These are phyloP conservation scores for Castanea sativa DNA, from an alignment of 306 rosid species.

Conservation along the genomic window DNA sequence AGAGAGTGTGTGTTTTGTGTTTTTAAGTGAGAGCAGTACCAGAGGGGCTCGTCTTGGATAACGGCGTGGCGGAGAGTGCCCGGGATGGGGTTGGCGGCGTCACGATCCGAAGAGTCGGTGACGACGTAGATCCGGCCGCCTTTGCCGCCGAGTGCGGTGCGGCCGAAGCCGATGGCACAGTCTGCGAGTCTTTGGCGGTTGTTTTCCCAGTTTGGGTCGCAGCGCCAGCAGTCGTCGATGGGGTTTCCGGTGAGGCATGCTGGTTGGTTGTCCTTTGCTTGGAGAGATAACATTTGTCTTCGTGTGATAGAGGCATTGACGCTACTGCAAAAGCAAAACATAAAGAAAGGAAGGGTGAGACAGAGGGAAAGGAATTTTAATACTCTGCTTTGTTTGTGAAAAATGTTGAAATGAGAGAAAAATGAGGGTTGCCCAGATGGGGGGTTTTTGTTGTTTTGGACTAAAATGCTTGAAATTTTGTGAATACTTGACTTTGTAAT, in stretches of 20 bases:
- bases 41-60: conserved; percentile 79
- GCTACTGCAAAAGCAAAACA: conserved; percentile 42
- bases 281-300: conserved; percentile 39
- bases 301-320: conserved; percentile 61
- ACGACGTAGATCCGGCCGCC: conserved; percentile 89
- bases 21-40: background rate
- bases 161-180: conserved; percentile 88
- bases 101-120: conserved; percentile 84
- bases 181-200: conserved; percentile 85
- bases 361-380: background rate
- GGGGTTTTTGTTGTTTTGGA: background rate
- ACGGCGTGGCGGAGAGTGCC: conserved; percentile 98
- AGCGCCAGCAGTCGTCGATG: conserved; percentile 93
- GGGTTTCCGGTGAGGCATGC: conserved; percentile 82
- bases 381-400: conserved; percentile 25
- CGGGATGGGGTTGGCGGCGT: conserved; percentile 67
- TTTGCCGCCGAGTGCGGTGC: conserved; percentile 77
- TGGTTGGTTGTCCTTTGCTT: conserved; percentile 27
- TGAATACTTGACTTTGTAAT: background rate
- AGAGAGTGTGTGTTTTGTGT: no score
- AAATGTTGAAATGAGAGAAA: conserved; percentile 1
- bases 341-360: background rate
- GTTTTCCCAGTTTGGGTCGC: conserved; percentile 56
- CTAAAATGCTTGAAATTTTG: background rate
- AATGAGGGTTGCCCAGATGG: background rate